These are phyloP conservation scores for Vitis cinerea DNA, from an alignment of 164 flowering plant species.

Conservation along the genomic window DNA sequence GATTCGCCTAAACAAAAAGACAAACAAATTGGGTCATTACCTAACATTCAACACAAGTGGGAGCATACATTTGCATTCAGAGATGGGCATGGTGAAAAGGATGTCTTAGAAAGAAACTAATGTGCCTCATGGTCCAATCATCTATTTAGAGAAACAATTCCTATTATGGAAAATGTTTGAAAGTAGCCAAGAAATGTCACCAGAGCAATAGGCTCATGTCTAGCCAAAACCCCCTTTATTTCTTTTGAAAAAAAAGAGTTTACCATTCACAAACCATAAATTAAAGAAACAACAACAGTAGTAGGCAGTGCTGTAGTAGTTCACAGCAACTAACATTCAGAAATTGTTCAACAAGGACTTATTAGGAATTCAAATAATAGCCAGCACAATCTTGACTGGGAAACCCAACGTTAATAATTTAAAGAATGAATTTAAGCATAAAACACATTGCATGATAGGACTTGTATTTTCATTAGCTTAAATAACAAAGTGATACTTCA, in stretches of 20 bases:
- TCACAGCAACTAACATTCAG: background rate
- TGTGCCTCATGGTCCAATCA: background rate
- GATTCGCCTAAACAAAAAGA: constrained; percentile 30
- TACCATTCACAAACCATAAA: too few species aligned
- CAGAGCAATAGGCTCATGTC: background rate
- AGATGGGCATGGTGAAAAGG: background rate
- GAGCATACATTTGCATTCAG: background rate
- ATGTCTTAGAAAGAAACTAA: background rate
- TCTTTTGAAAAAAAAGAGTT: too few species aligned
- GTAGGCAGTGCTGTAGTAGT: background rate
- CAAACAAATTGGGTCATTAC: background rate
- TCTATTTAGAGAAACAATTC: background rate
- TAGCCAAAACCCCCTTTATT: too few species aligned
- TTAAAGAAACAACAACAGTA: too few species aligned
- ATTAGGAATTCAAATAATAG: too few species aligned
- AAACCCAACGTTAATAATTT: background rate
- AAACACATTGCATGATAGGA: too few species aligned
- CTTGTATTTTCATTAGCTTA: too few species aligned
- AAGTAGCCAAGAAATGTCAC: too few species aligned
- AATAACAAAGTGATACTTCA: too few species aligned
- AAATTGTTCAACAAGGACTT: too few species aligned
- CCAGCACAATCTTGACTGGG: background rate
- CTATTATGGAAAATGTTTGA: too few species aligned
- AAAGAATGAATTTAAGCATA: too few species aligned
- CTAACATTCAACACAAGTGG: background rate